A percentile compares a stretch with the other conserved stretches of the same genome.
phyloP scores from a whole-genome alignment of 140 eudicot species.

The Cichorium intybus region DNA sequence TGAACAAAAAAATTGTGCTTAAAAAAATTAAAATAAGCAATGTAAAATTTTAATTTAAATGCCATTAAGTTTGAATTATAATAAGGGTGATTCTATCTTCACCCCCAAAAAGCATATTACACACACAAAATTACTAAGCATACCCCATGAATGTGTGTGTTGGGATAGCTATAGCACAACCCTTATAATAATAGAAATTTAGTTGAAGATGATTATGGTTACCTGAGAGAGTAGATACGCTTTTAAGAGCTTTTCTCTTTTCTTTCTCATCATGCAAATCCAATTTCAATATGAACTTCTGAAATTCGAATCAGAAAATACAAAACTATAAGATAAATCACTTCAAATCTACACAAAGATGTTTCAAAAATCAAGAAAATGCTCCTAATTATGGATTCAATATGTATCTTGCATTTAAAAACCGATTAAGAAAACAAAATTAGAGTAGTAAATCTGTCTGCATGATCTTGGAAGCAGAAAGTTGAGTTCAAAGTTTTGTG shows the following conservation, averaged over 20 bases:
- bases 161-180: too few species aligned
- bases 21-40: background rate
- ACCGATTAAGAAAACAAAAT: too few species aligned
- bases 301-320: constrained; percentile 16
- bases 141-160: too few species aligned
- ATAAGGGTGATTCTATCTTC: too few species aligned
- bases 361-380: background rate
- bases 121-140: too few species aligned
- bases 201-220: constrained; percentile 13
- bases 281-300: constrained; percentile 77
- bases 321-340: background rate
- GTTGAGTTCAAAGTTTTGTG: background rate
- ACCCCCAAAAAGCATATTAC: too few species aligned
- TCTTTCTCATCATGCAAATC: constrained; percentile 75
- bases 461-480: background rate
- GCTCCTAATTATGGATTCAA: background rate
- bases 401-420: too few species aligned
- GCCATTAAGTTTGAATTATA: background rate
- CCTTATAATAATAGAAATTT: background rate
- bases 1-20: background rate
- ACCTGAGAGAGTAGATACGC: constrained; percentile 83
- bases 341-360: background rate
- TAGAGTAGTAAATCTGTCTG: too few species aligned
- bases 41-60: background rate
- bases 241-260: constrained; percentile 84